Base-by-base conservation (phyloP, 2,329 filamentous ascomycete genomes). In the Didymella arachidicola region DNA sequence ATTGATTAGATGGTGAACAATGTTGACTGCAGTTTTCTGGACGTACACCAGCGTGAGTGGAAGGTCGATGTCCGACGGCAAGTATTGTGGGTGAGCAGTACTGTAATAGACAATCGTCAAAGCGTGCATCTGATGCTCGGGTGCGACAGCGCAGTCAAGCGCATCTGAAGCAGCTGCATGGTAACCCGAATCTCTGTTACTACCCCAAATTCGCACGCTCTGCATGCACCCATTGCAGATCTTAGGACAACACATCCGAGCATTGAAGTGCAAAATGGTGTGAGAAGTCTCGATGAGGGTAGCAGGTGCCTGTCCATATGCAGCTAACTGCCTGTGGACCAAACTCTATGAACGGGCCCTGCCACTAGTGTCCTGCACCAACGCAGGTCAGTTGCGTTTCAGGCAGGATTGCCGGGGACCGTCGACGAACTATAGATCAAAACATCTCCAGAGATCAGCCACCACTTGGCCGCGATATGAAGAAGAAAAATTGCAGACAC, bases 321-420 rank as follows among this genome's bases (percentile, higher is more conserved):
- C 51, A 39, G n/a, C 39, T 51, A 61, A 55, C 55, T 48, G 55
- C 61, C 52, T 42, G 18, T 38, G 30, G 43, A 29, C 47, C 29
- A 41, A 61, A 57, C 58, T 46, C 44, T 54, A 58, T 36, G 29
- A 38, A 18, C 30, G 22, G 41, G 18, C 32, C 36, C 19, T 46
- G 32, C 30, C n/a, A 41, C 45, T 34, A 8, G n/a, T 42, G 57
- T 53, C 55, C 49, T 58, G 53, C 50, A 52, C 14, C 29, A 59
- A 38, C 30, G 43, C 39, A 30, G 36, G 32, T 53, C 42, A 51
- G 8, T 25, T 32, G 25, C 25, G 27, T 34, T 61, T 53, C 27
- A 45, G 44, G 55, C 46, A 58, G 34, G 54, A 49, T 34, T 26
- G 39, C 58, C 54, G 60, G 30, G 6, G 38, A 38, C 18, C 7